Evolutionary conservation across 306 rosid species (phyloP), one percentile per base, ranked within the genome.

Genomic region (Vicia sativa): DNA sequence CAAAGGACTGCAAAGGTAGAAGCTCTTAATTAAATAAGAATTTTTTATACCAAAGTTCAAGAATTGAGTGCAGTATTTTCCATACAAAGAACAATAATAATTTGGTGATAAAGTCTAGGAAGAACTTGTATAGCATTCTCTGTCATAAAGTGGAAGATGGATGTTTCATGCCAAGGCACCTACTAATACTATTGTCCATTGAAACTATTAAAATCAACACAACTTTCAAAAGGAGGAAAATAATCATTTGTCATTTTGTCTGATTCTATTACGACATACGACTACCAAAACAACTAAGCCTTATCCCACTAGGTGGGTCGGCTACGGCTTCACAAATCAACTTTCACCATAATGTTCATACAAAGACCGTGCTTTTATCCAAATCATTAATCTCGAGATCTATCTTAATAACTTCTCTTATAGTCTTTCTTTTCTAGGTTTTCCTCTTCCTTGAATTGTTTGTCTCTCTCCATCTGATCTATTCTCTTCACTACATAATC

Each of bases 1-100:
- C 46, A 60, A 60, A 60, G 45, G 65, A 60, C 65, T 60, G 65
- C 28, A 60, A 60, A 12, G 14, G 11, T 37, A 60, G 37, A 16
- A 15, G n/a, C 18, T 4, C 16, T 60, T 37, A 11, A 58, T 35
- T 37, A 60, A 37, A 60, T 58, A 14, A 58, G 44, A 34, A 34
- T n/a, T n/a, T 8, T 58, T 34, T n/a, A 57, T 58, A 58, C 34
- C 26, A 15, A 58, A 34, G 44, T 58, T 34, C 65, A 58, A 34
- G 28, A 58, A 9, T 58, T 57, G 41, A 31, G 7, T 29, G 23
- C 41, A 57, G 62, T 57, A 28, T 56, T 3, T 56, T 34, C n/a
- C 41, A 35, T 15, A 21, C 23, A 25, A 60, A 37, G n/a, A 7
- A 56, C 1, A 28, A 48, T 48, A 56, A 26, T 56, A 13, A 13